A percentile compares a stretch with the other conserved stretches of the same genome.
Evolutionary conservation across 441 rosid species (phyloP).

Genomic region (Isatis lusitanica): DNA sequence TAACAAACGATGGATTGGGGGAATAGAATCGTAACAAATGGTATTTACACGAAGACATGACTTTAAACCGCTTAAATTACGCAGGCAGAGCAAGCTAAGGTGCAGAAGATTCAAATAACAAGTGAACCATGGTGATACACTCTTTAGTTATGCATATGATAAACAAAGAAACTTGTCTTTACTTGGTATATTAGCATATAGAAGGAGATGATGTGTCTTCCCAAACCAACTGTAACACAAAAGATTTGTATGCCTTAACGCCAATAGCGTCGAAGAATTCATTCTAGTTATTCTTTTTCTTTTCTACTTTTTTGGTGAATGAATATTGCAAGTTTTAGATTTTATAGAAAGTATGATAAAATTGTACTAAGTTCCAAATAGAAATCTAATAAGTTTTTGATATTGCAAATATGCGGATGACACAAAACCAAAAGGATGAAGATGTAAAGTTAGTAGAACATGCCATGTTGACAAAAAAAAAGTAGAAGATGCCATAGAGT

Average conservation of each 20-base stretch:
- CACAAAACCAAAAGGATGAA: too few species aligned
- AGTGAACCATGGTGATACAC: background rate
- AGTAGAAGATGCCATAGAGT: too few species aligned
- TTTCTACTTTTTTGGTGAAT: too few species aligned
- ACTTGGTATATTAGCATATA: conserved; percentile 1
- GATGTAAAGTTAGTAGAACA: too few species aligned
- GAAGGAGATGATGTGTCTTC: background rate
- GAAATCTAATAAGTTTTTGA: too few species aligned
- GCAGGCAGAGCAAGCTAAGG: background rate
- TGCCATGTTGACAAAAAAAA: too few species aligned
- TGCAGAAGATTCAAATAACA: background rate
- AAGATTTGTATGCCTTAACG: background rate
- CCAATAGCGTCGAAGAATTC: background rate
- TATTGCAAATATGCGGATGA: too few species aligned
- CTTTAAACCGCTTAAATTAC: background rate
- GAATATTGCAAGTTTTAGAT: too few species aligned
- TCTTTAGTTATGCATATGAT: background rate
- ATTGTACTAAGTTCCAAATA: too few species aligned
- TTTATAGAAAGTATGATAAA: too few species aligned
- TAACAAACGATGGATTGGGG: background rate
- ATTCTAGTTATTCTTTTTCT: background rate
- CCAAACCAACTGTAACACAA: conserved; percentile 1
- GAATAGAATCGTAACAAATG: background rate
- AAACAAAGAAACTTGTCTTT: background rate
- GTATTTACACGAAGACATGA: conserved; percentile 7